These are phyloP conservation scores for Carallia pectinifolia DNA, from an alignment of 345 rosid species.

Conservation along the genomic window DNA sequence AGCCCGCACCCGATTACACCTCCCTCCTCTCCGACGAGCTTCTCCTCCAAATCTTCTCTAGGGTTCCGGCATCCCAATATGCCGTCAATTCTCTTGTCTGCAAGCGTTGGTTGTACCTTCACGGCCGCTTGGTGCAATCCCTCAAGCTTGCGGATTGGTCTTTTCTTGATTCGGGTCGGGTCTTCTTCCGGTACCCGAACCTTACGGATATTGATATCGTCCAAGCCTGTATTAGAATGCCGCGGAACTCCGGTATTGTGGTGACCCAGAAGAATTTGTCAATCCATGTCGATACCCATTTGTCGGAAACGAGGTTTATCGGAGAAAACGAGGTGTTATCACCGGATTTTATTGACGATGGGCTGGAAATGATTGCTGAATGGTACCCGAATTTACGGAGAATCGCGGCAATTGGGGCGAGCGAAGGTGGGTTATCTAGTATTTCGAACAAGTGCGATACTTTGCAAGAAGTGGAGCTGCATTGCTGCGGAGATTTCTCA, in stretches of 20 bases:
- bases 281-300: conserved; percentile 42
- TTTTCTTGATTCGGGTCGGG: conserved; percentile 62
- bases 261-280: conserved; percentile 43
- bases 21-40: conserved; percentile 61
- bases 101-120: conserved; percentile 80
- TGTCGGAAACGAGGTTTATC: conserved; percentile 31
- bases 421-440: conserved; percentile 66
- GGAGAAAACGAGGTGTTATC: conserved; percentile 32
- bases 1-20: conserved; percentile 26
- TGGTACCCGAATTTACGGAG: conserved; percentile 69
- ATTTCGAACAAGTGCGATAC: conserved; percentile 63
- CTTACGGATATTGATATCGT: conserved; percentile 59
- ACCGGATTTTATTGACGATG: conserved; percentile 46
- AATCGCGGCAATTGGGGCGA: conserved; percentile 61
- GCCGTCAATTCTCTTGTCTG: conserved; percentile 64
- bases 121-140: conserved; percentile 67
- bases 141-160: conserved; percentile 69
- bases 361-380: conserved; percentile 48
- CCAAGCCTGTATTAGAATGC: conserved; percentile 47
- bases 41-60: conserved; percentile 62
- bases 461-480: conserved; percentile 82
- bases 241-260: conserved; percentile 55
- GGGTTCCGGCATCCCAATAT: conserved; percentile 53
- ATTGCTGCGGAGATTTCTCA: conserved; percentile 61
- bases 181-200: conserved; percentile 66